These are phyloP conservation scores for Didymella arachidicola DNA, from an alignment of 2,329 filamentous ascomycete genomes.

Conservation along the genomic window DNA sequence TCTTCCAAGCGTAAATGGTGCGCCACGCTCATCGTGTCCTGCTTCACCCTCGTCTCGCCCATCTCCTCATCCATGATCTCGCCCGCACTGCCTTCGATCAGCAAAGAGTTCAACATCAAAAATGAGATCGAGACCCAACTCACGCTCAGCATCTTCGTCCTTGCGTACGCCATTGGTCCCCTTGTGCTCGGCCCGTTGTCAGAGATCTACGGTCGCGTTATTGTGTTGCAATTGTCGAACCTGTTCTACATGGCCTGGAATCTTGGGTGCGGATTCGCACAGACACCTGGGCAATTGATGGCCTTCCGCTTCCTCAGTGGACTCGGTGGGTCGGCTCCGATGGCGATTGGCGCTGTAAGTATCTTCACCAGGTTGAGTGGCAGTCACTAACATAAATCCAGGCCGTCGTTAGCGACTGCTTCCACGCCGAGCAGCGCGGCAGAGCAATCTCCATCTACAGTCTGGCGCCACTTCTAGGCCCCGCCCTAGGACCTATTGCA, in stretches of 20 bases:
- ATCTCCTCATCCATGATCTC: slow-evolving; percentile 52
- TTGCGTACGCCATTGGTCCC: slow-evolving; percentile 52
- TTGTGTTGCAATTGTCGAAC: slow-evolving; percentile 49
- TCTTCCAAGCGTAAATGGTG: slow-evolving; percentile 53
- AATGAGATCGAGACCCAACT: slow-evolving; percentile 43
- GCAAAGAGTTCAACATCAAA: slow-evolving; percentile 46
- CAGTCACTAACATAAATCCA: slow-evolving; percentile 7
- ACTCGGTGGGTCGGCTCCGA: slow-evolving; percentile 49
- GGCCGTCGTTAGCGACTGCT: slow-evolving; percentile 62
- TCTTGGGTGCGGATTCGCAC: slow-evolving; percentile 51
- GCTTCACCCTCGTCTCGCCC: slow-evolving; percentile 52
- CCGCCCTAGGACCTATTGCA: slow-evolving; percentile 70
- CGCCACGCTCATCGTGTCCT: slow-evolving; percentile 54
- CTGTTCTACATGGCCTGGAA: slow-evolving; percentile 52
- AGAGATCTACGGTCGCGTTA: slow-evolving; percentile 50
- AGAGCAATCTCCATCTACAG: slow-evolving; percentile 69
- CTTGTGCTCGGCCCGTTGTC: slow-evolving; percentile 50
- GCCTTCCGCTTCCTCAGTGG: slow-evolving; percentile 50
- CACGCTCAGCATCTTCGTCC: slow-evolving; percentile 51
- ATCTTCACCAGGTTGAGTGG: fast-evolving
- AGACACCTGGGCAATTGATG: slow-evolving; percentile 45
- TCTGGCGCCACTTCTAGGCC: slow-evolving; percentile 69
- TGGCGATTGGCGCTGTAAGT: slow-evolving; percentile 50
- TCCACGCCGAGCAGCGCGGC: slow-evolving; percentile 67
- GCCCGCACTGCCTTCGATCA: slow-evolving; percentile 45